Conservation (phyloP, 2,329 filamentous ascomycete genomes). For the Claviceps humidiphila region DNA sequence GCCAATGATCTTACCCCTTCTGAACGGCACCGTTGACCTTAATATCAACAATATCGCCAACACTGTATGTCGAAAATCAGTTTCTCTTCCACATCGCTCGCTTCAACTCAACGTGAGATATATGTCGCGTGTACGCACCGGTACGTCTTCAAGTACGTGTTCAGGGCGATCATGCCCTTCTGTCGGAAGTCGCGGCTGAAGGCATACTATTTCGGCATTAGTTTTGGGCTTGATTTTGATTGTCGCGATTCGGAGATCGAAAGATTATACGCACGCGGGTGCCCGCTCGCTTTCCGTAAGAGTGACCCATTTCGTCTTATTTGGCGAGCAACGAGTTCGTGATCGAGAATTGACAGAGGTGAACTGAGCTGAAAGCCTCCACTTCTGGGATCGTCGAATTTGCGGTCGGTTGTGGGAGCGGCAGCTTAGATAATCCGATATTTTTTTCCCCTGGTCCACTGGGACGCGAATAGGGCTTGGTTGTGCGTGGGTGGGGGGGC, state of each 20-base stretch:
- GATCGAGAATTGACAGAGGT: constrained; percentile 29
- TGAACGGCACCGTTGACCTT: constrained; percentile 97
- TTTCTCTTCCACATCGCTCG: constrained; percentile 4
- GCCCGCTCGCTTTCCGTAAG: constrained; percentile 74
- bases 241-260: constrained; percentile 17
- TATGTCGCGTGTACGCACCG: constrained; percentile 38
- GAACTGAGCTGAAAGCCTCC: constrained; percentile 18
- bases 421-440: constrained; percentile 24
- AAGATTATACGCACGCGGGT: constrained; percentile 54
- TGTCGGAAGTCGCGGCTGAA: constrained; percentile 92
- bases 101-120: not conserved
- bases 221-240: constrained; percentile 7
- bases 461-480: constrained; percentile 19
- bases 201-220: constrained; percentile 49
- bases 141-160: constrained; percentile 91
- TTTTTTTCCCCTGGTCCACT: constrained; percentile 9
- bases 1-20: constrained; percentile 63
- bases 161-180: constrained; percentile 86
- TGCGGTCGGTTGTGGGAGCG: constrained; percentile 25
- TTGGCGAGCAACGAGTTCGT: constrained; percentile 23
- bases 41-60: constrained; percentile 98
- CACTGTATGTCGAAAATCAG: constrained; percentile 44
- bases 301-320: constrained; percentile 68
- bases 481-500: constrained; percentile 8
- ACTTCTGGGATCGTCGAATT: constrained; percentile 23